Percentiles rank a stretch among this genome's conserved stretches.
phyloP scores from a whole-genome alignment of 805 yeast species.

The Jamesozyma spencerorum region DNA sequence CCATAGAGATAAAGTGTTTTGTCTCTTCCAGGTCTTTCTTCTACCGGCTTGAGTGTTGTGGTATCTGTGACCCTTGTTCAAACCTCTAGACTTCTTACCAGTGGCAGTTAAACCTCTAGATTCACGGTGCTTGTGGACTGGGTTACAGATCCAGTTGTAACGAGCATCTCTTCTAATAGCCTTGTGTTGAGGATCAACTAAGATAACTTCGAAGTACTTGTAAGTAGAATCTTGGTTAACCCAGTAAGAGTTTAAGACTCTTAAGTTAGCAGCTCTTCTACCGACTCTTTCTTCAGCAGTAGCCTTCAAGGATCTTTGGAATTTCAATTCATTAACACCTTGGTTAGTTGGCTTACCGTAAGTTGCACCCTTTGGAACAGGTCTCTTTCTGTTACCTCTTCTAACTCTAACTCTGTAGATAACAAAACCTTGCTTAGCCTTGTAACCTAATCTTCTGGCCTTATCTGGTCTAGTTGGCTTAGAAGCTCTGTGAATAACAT shows the following conservation, averaged over 20 bases:
- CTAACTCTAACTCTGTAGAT: constrained; percentile 98
- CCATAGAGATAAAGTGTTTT: constrained; percentile 98
- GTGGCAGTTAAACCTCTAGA: constrained; percentile 96
- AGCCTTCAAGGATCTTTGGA: constrained; percentile 96
- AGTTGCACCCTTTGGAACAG: constrained; percentile 99
- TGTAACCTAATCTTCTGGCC: constrained; percentile 99
- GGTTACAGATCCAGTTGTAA: constrained; percentile 99
- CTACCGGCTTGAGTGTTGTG: constrained; percentile 98
- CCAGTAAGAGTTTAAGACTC: constrained; percentile 99
- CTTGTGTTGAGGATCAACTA: constrained; percentile 95
- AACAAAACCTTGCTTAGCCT: constrained; percentile 99
- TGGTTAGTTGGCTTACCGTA: constrained; percentile 99
- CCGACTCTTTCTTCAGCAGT: constrained; percentile 99
- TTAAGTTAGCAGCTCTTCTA: constrained; percentile 96
- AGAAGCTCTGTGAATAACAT: constrained; percentile 96
- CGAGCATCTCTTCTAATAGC: constrained; percentile 98
- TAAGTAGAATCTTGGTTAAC: constrained; percentile 98
- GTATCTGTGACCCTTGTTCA: constrained; percentile 99
- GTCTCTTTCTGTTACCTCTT: constrained; percentile 99
- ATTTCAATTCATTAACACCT: constrained; percentile 98
- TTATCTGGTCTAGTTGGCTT: constrained; percentile 99
- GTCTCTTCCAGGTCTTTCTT: constrained; percentile 99
- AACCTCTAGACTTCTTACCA: constrained; percentile 99
- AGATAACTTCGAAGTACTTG: constrained; percentile 98
- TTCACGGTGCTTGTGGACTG: constrained; percentile 99